Base-by-base conservation (phyloP, 2,329 filamentous ascomycete species). In the Byssoonygena ceratinophila region DNA sequence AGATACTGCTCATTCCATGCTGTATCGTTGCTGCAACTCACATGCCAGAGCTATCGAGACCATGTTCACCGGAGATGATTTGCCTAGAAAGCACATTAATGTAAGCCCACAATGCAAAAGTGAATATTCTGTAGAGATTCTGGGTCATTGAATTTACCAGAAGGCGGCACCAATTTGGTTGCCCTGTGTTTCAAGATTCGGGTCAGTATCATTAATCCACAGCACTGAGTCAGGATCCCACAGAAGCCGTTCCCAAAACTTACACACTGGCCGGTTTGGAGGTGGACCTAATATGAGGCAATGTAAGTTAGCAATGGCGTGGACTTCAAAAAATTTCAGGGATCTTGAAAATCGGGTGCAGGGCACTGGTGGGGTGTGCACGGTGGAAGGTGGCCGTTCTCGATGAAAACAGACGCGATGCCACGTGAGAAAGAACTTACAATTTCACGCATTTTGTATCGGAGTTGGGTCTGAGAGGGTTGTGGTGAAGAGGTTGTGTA, bases 151-250 rank as follows among this genome's bases (percentile, higher is more conserved):
- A 44, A 77, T 82, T 64, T 76, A 87, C 85, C 92, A 98, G 83
- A 98, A 98, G 77, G 92, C 92, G 80, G 92, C 92, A 91, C 92
- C 92, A 66, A 97, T 95, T 87, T 98, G 92, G 86, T 98, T 98
- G 83, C 92, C 92, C 91, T 96, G 67, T 64, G 53, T 58, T 57
- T 65, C 60, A 55, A 29, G 40, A 34, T 46, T n/a, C 55, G 55
- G 56, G 59, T 56, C 54, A 68, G 77, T 62, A 55, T 59, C 59
- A 56, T 22, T 25, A 46, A 44, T 46, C 51, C 53, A 52, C 47
- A 54, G 44, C 11, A 18, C 18, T 29, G 14, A 25, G 4, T 4
- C 22, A 18, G 32, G 14, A 39, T 22, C 8, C 36, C 4, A 12
- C 40, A 34, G 32, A 54, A 45, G 57, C 44, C 54, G 49, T 39